Percentiles rank a stretch among this genome's conserved stretches.
Evolutionary conservation across 768 basidiomycete species (phyloP).

Genomic region (Mrakia gelida): DNA sequence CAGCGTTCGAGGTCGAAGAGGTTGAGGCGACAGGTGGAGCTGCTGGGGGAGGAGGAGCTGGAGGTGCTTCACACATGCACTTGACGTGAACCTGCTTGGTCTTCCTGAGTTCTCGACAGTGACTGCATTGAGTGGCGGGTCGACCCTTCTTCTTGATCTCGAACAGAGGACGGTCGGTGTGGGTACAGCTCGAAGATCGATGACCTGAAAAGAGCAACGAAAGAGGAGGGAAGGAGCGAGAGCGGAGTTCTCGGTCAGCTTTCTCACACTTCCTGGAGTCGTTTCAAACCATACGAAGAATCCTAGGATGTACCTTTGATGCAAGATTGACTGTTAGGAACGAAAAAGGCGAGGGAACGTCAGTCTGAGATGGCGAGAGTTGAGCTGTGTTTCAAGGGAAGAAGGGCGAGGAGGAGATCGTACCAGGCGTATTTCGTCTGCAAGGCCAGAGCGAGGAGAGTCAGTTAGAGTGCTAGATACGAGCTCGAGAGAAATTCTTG

Average conservation of each 20-base stretch:
- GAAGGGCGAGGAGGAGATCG: background rate
- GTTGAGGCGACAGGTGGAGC: background rate
- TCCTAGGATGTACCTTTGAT: slow-evolving; percentile 19
- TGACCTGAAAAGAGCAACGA: slow-evolving; percentile 15
- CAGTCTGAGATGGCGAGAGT: background rate
- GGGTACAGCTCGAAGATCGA: slow-evolving; percentile 28
- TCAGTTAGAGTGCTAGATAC: background rate
- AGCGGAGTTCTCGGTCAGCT: background rate
- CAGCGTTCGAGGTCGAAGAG: background rate
- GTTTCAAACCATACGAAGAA: too few relatives aligned
- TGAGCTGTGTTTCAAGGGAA: background rate
- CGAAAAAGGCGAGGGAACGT: background rate
- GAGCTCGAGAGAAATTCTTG: background rate
- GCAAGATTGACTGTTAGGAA: slow-evolving; percentile 25
- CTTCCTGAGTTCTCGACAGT: slow-evolving; percentile 32
- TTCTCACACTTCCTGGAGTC: background rate
- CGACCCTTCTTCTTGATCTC: slow-evolving; percentile 30
- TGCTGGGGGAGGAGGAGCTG: background rate
- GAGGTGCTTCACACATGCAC: slow-evolving; percentile 26
- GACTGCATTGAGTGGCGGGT: slow-evolving; percentile 27
- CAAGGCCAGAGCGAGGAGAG: background rate
- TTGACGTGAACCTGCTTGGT: slow-evolving; percentile 30
- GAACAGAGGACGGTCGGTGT: slow-evolving; percentile 24
- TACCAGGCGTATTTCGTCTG: slow-evolving; percentile 23
- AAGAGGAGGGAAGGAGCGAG: background rate